Evolutionary conservation across 257 asterid species (phyloP).

Genomic region (Solanum corneliomulleri): DNA sequence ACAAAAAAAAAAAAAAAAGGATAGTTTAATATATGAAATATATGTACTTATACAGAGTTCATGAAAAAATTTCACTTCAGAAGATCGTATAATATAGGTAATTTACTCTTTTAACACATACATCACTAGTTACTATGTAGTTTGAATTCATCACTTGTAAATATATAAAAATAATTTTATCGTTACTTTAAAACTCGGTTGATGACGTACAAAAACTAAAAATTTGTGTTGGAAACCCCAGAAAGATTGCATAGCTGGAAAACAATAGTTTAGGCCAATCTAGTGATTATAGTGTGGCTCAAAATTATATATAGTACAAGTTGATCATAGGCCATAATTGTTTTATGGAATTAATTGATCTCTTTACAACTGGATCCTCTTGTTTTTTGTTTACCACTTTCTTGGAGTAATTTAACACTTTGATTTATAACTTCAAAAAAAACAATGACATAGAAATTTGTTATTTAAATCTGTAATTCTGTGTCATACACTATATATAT

Average conservation of each 20-base stretch:
- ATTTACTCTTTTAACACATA: not conserved
- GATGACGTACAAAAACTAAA: not conserved
- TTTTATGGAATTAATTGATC: not conserved
- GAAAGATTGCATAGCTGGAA: not conserved
- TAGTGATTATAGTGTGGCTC: not conserved
- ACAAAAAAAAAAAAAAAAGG: fast-evolving
- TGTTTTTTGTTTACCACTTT: not conserved
- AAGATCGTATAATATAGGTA: not conserved
- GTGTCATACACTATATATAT: not conserved
- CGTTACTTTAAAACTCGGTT: not conserved
- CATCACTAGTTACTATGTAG: not conserved
- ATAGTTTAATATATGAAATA: not conserved
- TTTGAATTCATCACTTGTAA: not conserved
- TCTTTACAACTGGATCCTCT: not conserved
- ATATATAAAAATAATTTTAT: not conserved
- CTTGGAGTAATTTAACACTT: not conserved
- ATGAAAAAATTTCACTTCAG: not conserved
- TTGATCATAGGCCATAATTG: not conserved
- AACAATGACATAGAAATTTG: not conserved
- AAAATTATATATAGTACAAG: not conserved
- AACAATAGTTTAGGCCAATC: not conserved
- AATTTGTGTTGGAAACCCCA: not conserved
- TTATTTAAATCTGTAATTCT: not conserved
- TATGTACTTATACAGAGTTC: not conserved
- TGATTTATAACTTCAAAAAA: not conserved